A percentile compares a stretch with the other conserved stretches of the same genome.
Evolutionary conservation across 306 rosid genomes (phyloP).

Genomic region (Fragaria ananassa): DNA sequence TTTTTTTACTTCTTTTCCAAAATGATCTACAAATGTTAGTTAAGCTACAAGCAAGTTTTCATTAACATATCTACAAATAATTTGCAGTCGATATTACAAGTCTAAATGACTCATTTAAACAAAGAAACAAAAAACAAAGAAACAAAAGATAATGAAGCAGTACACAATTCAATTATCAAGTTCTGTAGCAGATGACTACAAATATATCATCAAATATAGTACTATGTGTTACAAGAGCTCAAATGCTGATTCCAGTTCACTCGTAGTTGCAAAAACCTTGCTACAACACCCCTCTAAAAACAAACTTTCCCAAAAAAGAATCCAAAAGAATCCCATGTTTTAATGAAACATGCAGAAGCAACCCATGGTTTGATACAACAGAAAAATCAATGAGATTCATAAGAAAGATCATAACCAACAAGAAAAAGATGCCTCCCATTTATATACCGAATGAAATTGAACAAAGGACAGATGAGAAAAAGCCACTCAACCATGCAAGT

Average conservation of each 20-base stretch:
- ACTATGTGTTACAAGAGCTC: constrained; percentile 6
- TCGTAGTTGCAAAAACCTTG: constrained; percentile 18
- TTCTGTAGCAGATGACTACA: constrained; percentile 16
- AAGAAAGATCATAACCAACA: constrained; percentile 28
- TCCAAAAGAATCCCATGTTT: constrained; percentile 25
- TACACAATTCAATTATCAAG: constrained; percentile 1
- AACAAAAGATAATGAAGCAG: not conserved
- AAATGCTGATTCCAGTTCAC: constrained; percentile 19
- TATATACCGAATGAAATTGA: constrained; percentile 38
- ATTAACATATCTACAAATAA: not conserved
- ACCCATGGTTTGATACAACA: constrained; percentile 31
- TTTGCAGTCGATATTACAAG: not conserved
- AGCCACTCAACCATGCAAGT: constrained; percentile 40
- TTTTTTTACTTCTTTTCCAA: too few species aligned
- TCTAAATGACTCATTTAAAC: not conserved
- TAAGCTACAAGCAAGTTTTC: too few species aligned
- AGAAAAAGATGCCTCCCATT: constrained; percentile 22
- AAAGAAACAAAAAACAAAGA: not conserved
- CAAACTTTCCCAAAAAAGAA: constrained; percentile 28
- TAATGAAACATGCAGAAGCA: constrained; percentile 26
- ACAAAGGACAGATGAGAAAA: constrained; percentile 34
- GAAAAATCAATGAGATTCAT: constrained; percentile 21
- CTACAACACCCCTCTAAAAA: constrained; percentile 30
- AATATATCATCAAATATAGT: constrained; percentile 1
- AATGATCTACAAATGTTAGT: too few species aligned